Conservation (phyloP, 495 filamentous ascomycete genomes). For the Lasiosphaeria ovina region DNA sequence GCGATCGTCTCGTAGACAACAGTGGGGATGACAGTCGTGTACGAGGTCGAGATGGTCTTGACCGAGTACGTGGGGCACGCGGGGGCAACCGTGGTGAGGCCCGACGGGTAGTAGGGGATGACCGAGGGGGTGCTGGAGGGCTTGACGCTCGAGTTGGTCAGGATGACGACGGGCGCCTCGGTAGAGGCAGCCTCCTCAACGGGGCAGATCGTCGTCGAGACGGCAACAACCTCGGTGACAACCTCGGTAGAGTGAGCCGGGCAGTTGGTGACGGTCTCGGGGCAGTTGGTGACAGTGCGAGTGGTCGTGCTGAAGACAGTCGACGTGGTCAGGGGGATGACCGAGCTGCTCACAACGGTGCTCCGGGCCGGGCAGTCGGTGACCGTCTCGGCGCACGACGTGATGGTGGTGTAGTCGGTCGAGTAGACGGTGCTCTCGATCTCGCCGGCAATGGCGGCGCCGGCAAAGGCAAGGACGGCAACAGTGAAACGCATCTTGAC, state of each 20-base stretch:
- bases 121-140: conserved; percentile 30
- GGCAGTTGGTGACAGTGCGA: conserved; percentile 60
- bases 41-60: conserved; percentile 41
- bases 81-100: conserved; percentile 28
- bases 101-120: conserved; percentile 10
- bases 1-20: conserved; percentile 53
- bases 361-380: conserved; percentile 52
- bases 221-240: conserved; percentile 34
- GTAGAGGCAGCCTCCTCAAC: conserved; percentile 22
- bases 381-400: conserved; percentile 49
- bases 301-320: conserved; percentile 53
- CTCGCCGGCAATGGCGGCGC: conserved; percentile 44
- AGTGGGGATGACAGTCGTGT: conserved; percentile 51
- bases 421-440: conserved; percentile 50
- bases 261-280: conserved; percentile 59
- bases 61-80: conserved; percentile 37
- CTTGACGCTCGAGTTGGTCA: conserved; percentile 13
- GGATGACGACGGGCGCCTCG: conserved; percentile 17
- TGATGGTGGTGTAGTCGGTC: conserved; percentile 57
- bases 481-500: conserved; percentile 57
- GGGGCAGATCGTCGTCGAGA: conserved; percentile 37
- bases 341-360: conserved; percentile 41
- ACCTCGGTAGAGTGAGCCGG: conserved; percentile 48
- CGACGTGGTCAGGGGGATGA: conserved; percentile 39
- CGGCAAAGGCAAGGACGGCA: conserved; percentile 50